Evolutionary conservation across 345 rosid species (phyloP).

Genomic region (Anacardium occidentale): DNA sequence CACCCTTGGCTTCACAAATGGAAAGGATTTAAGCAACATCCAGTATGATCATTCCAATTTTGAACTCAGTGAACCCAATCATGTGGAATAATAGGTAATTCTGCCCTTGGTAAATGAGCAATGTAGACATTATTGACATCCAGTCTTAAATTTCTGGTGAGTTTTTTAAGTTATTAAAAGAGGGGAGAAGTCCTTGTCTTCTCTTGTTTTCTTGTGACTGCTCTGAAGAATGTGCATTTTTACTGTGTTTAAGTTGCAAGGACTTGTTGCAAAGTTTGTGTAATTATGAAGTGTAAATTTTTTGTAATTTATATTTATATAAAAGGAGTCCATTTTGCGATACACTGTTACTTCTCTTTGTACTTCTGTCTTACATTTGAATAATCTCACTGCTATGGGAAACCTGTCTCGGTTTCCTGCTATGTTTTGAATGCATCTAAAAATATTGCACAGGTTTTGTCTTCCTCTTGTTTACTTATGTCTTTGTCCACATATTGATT

Average conservation of each 20-base stretch:
- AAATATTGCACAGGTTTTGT: neutral
- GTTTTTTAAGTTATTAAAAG: conserved; percentile 37
- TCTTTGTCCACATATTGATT: neutral
- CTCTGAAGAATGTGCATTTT: conserved; percentile 35
- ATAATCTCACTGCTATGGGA: conserved; percentile 10
- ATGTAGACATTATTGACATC: conserved; percentile 22
- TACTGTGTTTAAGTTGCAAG: conserved; percentile 28
- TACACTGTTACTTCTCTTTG: conserved; percentile 6
- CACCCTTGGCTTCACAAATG: conserved; percentile 16
- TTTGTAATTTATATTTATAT: conserved; percentile 42
- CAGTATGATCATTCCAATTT: conserved; percentile 23
- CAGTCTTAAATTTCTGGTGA: conserved; percentile 34
- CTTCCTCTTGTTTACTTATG: neutral
- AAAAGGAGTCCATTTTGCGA: conserved; percentile 29
- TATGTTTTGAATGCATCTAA: neutral
- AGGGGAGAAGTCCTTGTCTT: conserved; percentile 21
- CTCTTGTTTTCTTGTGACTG: conserved; percentile 24
- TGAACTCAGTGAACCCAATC: conserved; percentile 19
- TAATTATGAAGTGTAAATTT: conserved; percentile 58
- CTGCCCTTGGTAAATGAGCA: conserved; percentile 30
- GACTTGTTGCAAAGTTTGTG: conserved; percentile 31
- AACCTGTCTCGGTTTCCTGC: neutral
- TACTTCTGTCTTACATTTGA: conserved; percentile 11
- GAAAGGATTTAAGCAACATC: conserved; percentile 20
- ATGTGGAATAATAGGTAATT: conserved; percentile 33